These are phyloP conservation scores for Zygosaccharomyces gambellarensis DNA, from an alignment of 805 yeast genomes.

Conservation along the genomic window DNA sequence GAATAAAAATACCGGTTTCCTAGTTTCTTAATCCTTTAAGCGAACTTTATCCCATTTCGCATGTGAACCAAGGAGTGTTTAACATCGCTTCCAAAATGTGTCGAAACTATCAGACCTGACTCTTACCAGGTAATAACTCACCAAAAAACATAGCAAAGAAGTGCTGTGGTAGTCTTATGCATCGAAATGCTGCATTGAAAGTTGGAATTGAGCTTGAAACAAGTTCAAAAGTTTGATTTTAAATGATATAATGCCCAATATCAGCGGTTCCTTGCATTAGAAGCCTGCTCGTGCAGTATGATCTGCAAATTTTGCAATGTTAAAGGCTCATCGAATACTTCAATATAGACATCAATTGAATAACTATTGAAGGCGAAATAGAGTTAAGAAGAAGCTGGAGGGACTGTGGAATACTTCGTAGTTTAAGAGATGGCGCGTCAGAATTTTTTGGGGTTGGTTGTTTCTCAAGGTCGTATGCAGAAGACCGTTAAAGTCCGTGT, in stretches of 20 bases:
- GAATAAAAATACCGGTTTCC: neutral
- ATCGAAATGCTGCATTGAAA: too few species aligned
- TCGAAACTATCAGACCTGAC: neutral
- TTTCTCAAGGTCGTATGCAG: constrained; percentile 93
- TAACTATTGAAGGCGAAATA: neutral
- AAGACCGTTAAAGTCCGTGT: constrained; percentile 94
- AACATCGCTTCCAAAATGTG: neutral
- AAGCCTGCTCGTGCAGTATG: neutral
- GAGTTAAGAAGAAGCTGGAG: neutral
- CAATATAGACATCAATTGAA: too few species aligned
- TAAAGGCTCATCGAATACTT: neutral
- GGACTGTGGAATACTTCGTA: neutral
- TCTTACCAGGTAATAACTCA: neutral
- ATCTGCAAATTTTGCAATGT: constrained; percentile 6
- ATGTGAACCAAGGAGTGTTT: neutral
- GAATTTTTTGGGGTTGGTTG: constrained; percentile 85
- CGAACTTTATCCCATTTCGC: neutral
- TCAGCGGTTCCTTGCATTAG: neutral
- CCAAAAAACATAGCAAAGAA: neutral
- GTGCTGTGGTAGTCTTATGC: neutral
- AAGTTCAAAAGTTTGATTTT: neutral
- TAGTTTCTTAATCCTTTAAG: neutral
- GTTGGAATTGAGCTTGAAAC: neutral
- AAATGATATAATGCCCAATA: neutral
- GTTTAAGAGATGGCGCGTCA: constrained; percentile 68